These are phyloP conservation scores for Cyberlindnera xylosilytica DNA, from an alignment of 805 yeast genomes.

Conservation along the genomic window DNA sequence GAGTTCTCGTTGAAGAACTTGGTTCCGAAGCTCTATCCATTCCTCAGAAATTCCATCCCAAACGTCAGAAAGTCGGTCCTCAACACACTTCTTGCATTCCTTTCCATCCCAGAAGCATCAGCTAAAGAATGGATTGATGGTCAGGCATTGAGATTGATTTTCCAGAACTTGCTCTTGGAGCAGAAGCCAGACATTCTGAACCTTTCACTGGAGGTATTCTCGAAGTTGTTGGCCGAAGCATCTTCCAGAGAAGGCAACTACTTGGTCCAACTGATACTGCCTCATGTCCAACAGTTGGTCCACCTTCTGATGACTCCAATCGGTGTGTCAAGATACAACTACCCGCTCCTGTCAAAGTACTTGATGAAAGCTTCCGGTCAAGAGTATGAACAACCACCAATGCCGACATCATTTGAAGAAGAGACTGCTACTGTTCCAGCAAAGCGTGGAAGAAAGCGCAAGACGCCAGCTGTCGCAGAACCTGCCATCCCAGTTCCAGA, in stretches of 20 bases:
- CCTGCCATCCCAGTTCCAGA: constrained; percentile 48
- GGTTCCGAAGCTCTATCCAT: constrained; percentile 91
- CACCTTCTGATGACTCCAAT: constrained; percentile 86
- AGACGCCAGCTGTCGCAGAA: constrained; percentile 27
- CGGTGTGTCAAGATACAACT: constrained; percentile 87
- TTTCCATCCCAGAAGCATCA: constrained; percentile 50
- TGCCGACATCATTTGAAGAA: constrained; percentile 12
- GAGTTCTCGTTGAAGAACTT: constrained; percentile 63
- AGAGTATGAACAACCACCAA: constrained; percentile 5
- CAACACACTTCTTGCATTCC: constrained; percentile 73
- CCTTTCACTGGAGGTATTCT: constrained; percentile 62
- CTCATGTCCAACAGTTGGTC: constrained; percentile 58
- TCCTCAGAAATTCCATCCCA: constrained; percentile 88
- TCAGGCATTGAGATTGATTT: constrained; percentile 67
- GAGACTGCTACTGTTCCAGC: constrained; percentile 14
- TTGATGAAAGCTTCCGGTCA: constrained; percentile 78
- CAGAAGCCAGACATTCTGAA: constrained; percentile 73
- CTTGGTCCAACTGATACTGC: too few species aligned
- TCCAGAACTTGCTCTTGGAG: constrained; percentile 85
- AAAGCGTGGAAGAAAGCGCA: constrained; percentile 49
- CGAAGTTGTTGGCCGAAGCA: constrained; percentile 47
- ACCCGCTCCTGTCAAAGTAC: constrained; percentile 72
- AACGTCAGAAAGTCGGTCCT: constrained; percentile 88
- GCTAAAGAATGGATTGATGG: constrained; percentile 75
- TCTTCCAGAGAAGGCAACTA: too few species aligned